Evolutionary conservation across 2,329 filamentous ascomycete genomes (phyloP), one percentile per base, ranked within the genome.

Genomic region (Proliferodiscus dingleyae): DNA sequence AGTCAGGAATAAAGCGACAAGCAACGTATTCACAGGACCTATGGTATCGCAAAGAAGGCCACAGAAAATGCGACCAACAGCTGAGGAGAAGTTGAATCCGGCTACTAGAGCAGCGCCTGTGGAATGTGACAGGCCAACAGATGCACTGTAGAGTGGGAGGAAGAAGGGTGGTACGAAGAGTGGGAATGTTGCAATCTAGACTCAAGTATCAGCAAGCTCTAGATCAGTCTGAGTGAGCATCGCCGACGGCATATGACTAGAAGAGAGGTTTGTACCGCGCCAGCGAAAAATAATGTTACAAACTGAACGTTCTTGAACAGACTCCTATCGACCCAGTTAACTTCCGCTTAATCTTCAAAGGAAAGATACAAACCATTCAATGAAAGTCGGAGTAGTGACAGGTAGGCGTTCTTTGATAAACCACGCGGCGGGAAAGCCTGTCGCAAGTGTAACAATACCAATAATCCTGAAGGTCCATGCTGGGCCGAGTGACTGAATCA

Each of bases 101-200:
- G 80, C 80, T 0, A 83, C 68, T 0, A 83, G 64, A 9, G 67
- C 77, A 0, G 80, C 79, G 0, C 78, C 80, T 0, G 69, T 70
- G 6, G 66, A 66, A 1, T 76, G 70, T 0, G 71, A 68, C 6
- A 83, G 64, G 0, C 75, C 74, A n/a, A 83, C 66, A 0, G 77
- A 75, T 3, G 68, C 63, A 22, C 69, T 70, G 53, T 79, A 80
- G 0, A 81, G 64, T 0, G 78, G 78, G 0, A 82, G 62, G 57
- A 81, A 82, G 63, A 80, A 83, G 0, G 78, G 75, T 0, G 78
- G 77, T 0, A 82, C 77, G 46, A 80, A 72, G 13, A 82, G 69
- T 0, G 78, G 73, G 50, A 83, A 83, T 1, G 75, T 80, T 1
- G 69, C 78, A 8, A 82, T 68, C 0, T 3, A 75, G n/a, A n/a